Evolutionary conservation across 257 asterid species (phyloP), one percentile per base, ranked within the genome.

Genomic region (Verbena officinalis): DNA sequence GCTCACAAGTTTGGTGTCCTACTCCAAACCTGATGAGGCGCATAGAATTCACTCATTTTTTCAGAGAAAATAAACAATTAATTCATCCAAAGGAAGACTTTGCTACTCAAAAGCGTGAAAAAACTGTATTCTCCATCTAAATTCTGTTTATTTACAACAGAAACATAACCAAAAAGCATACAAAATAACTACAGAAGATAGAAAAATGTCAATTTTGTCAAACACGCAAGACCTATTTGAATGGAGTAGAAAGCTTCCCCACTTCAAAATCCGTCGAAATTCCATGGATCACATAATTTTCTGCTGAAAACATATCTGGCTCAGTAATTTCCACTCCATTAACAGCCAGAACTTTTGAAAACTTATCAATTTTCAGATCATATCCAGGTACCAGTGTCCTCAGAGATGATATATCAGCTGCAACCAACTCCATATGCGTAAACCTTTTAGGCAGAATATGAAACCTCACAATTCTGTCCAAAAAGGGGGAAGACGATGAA

Each of bases 201-300:
- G 16, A 59, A 59, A 11, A 38, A 38, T 1, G 4, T 59, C 52
- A n/a, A 22, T 15, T 19, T 23, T 19, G 40, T 22, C 52, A 21
- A 59, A 27, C 13, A 10, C 42, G 5, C 14, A 42, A n/a, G n/a
- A n/a, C 10, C 64, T 70, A 77, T 48, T 54, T n/a, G 39, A 73
- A 69, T 9, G 77, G 66, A 55, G 50, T 64, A 45, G 67, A 73
- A 40, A 30, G 61, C 19, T 76, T 57, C 3, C 49, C 75, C 22
- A 53, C 46, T 59, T 73, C 80, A 55, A 90, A 73, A 65, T 75
- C 78, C 59, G 71, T 58, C 5, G 87, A 77, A 62, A 87, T 77
- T 13, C 88, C 97, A 75, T 90, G 97, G 50, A 90, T 43, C 42
- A 70, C 70, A 52, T 77, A 84, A 16, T 36, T 73, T n/a, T 74